phyloP scores from a whole-genome alignment of 1,139 yeast species.

The Sugiyamaella pinicola region DNA sequence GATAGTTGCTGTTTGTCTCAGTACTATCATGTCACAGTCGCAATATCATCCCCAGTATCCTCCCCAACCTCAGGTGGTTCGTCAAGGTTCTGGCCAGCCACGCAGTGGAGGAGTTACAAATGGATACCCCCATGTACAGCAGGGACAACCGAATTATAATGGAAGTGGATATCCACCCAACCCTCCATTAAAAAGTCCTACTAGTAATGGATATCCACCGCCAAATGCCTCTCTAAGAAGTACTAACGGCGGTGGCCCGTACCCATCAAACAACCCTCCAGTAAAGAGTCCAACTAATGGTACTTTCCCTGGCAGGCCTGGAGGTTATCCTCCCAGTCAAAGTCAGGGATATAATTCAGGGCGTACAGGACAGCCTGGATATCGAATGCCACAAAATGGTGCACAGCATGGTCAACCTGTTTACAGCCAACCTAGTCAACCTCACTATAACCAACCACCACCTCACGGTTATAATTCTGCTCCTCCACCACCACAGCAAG shows the following conservation, averaged over 20 bases:
- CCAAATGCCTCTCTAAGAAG: no score
- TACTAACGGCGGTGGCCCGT: conserved; percentile 3
- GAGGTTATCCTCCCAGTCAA: not conserved
- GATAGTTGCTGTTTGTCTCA: no score
- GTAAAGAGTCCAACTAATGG: conserved; percentile 1
- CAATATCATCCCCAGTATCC: conserved; percentile 13
- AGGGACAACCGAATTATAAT: not conserved
- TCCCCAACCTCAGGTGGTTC: conserved; percentile 5
- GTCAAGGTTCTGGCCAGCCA: not conserved
- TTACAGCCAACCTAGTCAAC: no score
- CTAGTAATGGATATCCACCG: no score
- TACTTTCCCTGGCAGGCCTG: conserved; percentile 1
- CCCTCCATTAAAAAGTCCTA: not conserved
- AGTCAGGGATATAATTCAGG: no score
- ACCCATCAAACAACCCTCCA: conserved; percentile 1
- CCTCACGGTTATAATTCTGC: not conserved
- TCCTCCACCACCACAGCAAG: not conserved
- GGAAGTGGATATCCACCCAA: conserved; percentile 2
- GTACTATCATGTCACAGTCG: conserved; percentile 4
- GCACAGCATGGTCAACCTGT: not conserved
- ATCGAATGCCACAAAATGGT: not conserved
- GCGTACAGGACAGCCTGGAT: not conserved
- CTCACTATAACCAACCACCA: not conserved
- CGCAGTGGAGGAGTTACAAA: not conserved
- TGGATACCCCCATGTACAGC: not conserved